Base-by-base conservation (phyloP, 2,329 filamentous ascomycete species). In the Fusarium proliferatum region DNA sequence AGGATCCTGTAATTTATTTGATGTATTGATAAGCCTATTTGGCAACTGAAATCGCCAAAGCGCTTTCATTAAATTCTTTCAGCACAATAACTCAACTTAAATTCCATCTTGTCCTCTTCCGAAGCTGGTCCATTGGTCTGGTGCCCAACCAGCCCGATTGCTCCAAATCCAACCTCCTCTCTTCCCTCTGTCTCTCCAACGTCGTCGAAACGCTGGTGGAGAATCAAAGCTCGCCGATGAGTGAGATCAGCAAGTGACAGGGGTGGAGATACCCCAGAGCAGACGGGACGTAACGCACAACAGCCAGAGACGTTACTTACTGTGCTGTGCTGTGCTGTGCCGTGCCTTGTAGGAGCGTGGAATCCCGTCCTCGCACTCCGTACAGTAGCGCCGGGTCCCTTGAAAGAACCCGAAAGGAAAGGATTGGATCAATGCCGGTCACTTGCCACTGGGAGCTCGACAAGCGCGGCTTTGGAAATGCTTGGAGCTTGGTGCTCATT, bases 391-490 rank as follows among this genome's bases (percentile, higher is more conserved):
- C 39, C 52, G 65, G 51, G 52, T 60, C 65, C 52, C 48, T 48
- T 62, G 48, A 56, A 67, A 62, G 52, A 60, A 59, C 48, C 64
- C 64, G 60, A 70, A 52, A 57, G 57, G 39, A 69, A 59, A 45
- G 42, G 49, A 68, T 41, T 51, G 43, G 62, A 63, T 61, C 67
- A 70, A 69, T 75, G 67, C 72, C 70, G 70, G 65, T 55, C 51
- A 65, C 61, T 72, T 64, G 58, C 42, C 36, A 39, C 34, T 61
- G 39, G 23, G 64, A 70, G 70, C 71, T 69, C 72, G 71, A 77
- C 72, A 76, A 76, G 71, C 75, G 75, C 71, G 75, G 72, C 67
- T 68, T 55, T 65, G 58, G 64, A 72, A 62, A 64, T 74, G 60
- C 51, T 64, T 36, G 59, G 59, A 17, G 19, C 15, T 57, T 34